Conservation (phyloP, 192 early-diverging fungal species). For the Borealophlyctis nickersoniae region DNA sequence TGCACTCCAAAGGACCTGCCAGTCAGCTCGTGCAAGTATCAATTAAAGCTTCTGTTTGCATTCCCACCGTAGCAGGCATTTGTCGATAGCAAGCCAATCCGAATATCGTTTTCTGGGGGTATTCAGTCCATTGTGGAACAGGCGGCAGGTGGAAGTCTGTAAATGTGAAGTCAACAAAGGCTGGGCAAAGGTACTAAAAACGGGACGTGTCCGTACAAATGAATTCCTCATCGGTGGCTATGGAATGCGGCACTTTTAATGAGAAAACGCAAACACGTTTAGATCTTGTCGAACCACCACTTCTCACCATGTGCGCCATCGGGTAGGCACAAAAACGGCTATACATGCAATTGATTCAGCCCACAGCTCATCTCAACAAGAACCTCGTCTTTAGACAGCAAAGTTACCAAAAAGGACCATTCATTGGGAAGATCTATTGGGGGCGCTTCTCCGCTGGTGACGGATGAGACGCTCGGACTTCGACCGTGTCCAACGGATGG, state of each 20-base stretch:
- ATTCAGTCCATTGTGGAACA: conserved; percentile 54
- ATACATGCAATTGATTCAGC: too few species aligned
- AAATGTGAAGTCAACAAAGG: too few species aligned
- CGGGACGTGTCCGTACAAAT: conserved; percentile 39
- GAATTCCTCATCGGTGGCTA: conserved; percentile 70
- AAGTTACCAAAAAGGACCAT: conserved; percentile 67
- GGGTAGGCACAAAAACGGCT: conserved; percentile 76
- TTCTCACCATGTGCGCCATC: conserved; percentile 72
- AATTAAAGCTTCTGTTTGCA: not conserved
- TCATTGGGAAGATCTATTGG: conserved; percentile 68
- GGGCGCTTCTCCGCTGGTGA: conserved; percentile 2
- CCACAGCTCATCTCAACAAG: too few species aligned
- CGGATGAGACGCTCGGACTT: conserved; percentile 11
- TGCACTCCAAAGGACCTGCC: conserved; percentile 20
- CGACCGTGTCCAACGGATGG: conserved; percentile 21
- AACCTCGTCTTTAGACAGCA: too few species aligned
- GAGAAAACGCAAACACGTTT: too few species aligned
- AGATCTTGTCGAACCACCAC: too few species aligned
- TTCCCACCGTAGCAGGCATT: conserved; percentile 60
- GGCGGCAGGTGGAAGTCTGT: conserved; percentile 76
- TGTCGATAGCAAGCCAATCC: conserved; percentile 82
- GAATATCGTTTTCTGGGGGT: conserved; percentile 65
- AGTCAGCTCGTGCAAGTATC: not conserved
- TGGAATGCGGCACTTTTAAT: not conserved
- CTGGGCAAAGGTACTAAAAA: not conserved